Percentiles rank a stretch among this genome's conserved stretches.
Conservation (phyloP, 164 flowering plant species). For the Tinospora cordifolia region DNA sequence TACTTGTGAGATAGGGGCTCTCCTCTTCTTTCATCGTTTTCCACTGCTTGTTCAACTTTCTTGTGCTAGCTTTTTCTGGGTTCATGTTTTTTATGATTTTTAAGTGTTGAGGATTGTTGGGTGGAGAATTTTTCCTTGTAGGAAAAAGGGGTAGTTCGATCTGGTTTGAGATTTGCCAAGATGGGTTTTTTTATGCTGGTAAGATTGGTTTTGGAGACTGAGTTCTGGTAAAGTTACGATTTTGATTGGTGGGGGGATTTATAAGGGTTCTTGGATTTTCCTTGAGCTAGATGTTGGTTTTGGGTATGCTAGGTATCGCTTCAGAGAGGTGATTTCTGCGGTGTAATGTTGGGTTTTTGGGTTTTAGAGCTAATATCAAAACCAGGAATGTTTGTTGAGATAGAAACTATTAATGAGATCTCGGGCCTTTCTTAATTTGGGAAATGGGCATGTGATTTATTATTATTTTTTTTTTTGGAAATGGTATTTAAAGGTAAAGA, state of each 20-base stretch:
- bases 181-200: conserved; percentile 16
- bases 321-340: neutral
- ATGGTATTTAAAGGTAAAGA: conserved; percentile 1
- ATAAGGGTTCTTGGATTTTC: neutral
- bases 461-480: too few species aligned
- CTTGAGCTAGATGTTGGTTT: neutral
- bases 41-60: neutral
- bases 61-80: neutral
- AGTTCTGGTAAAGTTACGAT: neutral
- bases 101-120: neutral
- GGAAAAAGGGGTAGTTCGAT: neutral
- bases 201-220: neutral
- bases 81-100: neutral
- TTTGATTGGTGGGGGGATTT: neutral
- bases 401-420: neutral
- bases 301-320: neutral
- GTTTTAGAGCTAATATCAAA: neutral
- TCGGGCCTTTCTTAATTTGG: neutral
- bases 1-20: neutral
- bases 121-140: neutral
- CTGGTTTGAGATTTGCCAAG: neutral
- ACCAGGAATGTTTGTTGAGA: neutral
- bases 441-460: conserved; percentile 10
- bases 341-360: neutral
- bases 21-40: neutral